These are phyloP conservation scores for Sparassis latifolia DNA, from an alignment of 1,284 basidiomycete species.

Conservation along the genomic window DNA sequence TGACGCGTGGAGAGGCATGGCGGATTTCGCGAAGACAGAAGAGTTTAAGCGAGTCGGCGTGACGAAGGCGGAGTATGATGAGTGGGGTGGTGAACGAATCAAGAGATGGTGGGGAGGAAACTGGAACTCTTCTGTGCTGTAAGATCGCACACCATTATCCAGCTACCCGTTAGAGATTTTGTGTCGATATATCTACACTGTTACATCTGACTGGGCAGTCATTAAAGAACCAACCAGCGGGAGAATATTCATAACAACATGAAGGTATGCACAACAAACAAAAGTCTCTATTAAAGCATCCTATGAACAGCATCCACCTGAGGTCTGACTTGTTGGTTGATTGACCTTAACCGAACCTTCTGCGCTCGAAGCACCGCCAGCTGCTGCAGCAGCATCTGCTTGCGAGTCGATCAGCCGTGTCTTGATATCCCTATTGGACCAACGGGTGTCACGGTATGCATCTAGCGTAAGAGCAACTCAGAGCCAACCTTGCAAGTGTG, in stretches of 20 bases:
- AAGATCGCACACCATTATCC: background rate
- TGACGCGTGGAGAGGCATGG: constrained; percentile 94
- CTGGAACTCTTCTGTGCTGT: constrained; percentile 47
- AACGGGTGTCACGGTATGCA: background rate
- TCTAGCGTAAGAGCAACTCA: background rate
- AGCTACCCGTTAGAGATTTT: no score
- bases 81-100: constrained; percentile 82
- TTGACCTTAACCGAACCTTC: constrained; percentile 64
- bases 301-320: constrained; percentile 55
- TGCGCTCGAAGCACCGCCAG: constrained; percentile 32
- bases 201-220: no score
- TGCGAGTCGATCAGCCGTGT: constrained; percentile 94
- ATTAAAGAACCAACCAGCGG: constrained; percentile 5
- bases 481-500: constrained; percentile 81
- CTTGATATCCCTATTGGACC: constrained; percentile 80
- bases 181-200: no score
- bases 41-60: constrained; percentile 54
- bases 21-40: constrained; percentile 64
- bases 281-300: constrained; percentile 1
- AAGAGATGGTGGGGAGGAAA: constrained; percentile 82
- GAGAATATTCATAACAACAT: constrained; percentile 12
- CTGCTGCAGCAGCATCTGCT: constrained; percentile 53
- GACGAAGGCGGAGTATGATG: constrained; percentile 82
- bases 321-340: constrained; percentile 41
- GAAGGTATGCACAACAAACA: constrained; percentile 12